Evolutionary conservation across 139 green algal species (phyloP).

Genomic region (Pedinophyceae sp.): DNA sequence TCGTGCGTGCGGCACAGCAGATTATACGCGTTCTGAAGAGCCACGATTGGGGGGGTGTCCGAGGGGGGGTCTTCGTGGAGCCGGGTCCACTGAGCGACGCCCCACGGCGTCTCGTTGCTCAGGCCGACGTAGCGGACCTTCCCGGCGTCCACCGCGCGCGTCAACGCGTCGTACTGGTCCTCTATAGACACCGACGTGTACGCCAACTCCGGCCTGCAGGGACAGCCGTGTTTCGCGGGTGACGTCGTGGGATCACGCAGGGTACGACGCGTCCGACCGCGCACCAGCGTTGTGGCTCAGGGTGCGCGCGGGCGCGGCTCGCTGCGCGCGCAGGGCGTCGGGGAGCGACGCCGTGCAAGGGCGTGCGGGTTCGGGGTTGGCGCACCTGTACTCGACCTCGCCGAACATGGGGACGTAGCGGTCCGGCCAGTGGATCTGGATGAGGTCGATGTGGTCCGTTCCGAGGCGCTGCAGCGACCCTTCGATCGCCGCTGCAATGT

Average conservation of each 20-base stretch:
- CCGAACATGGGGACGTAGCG: conserved; percentile 96
- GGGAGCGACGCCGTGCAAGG: too few relatives aligned
- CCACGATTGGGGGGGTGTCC: neutral
- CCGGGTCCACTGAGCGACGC: conserved; percentile 27
- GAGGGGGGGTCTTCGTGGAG: neutral
- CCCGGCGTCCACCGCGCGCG: conserved; percentile 25
- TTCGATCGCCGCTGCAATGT: conserved; percentile 53
- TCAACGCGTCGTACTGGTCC: conserved; percentile 60
- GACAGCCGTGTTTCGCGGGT: too few relatives aligned
- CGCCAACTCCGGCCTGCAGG: too few relatives aligned
- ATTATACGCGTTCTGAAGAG: conserved; percentile 34
- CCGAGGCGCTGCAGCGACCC: conserved; percentile 50
- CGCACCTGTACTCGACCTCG: conserved; percentile 46
- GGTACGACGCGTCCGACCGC: too few relatives aligned
- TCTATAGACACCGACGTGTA: conserved; percentile 25
- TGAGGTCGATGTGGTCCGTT: conserved; percentile 81
- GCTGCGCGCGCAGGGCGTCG: too few relatives aligned
- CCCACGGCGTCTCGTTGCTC: conserved; percentile 81
- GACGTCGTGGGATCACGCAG: too few relatives aligned
- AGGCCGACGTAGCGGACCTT: conserved; percentile 38
- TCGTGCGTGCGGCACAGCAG: conserved; percentile 70
- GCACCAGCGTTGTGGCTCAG: too few relatives aligned
- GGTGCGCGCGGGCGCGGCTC: neutral
- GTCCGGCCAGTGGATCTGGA: conserved; percentile 71
- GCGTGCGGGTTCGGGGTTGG: neutral